Conservation (phyloP, 805 yeast species). For the Candida saitoana region DNA sequence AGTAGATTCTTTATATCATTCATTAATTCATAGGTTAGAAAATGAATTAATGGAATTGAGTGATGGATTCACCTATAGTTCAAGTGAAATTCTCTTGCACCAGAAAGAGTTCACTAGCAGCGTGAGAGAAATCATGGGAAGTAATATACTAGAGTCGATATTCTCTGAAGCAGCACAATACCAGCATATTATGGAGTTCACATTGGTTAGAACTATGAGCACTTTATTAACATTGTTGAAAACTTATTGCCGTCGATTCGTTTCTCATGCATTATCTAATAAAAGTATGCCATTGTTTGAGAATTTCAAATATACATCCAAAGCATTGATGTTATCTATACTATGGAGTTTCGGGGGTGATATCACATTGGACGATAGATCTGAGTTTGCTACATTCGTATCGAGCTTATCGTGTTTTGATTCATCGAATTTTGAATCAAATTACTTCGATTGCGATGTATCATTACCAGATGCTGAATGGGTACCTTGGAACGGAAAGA, state of each 20-base stretch:
- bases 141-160: conserved; percentile 14
- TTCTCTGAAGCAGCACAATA: conserved; percentile 21
- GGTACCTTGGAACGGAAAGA: conserved; percentile 35
- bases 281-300: conserved; percentile 19
- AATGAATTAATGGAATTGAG: conserved; percentile 7
- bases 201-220: conserved; percentile 29
- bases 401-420: conserved; percentile 14
- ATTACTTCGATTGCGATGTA: conserved; percentile 38
- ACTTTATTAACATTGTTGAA: conserved; percentile 40
- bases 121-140: conserved; percentile 2
- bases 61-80: conserved; percentile 7
- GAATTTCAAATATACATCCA: conserved; percentile 23
- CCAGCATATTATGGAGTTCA: conserved; percentile 52
- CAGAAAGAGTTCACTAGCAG: conserved; percentile 13
- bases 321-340: conserved; percentile 34
- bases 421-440: conserved; percentile 3
- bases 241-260: conserved; percentile 26
- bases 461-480: conserved; percentile 45
- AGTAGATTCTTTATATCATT: conserved; percentile 13
- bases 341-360: conserved; percentile 71
- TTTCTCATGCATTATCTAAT: conserved; percentile 8
- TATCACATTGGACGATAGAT: conserved; percentile 34
- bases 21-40: conserved; percentile 16
- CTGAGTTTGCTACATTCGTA: conserved; percentile 29
- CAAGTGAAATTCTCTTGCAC: conserved; percentile 6